Base-by-base conservation (phyloP, 176 grass and related monocot species). In the Poa pratensis region DNA sequence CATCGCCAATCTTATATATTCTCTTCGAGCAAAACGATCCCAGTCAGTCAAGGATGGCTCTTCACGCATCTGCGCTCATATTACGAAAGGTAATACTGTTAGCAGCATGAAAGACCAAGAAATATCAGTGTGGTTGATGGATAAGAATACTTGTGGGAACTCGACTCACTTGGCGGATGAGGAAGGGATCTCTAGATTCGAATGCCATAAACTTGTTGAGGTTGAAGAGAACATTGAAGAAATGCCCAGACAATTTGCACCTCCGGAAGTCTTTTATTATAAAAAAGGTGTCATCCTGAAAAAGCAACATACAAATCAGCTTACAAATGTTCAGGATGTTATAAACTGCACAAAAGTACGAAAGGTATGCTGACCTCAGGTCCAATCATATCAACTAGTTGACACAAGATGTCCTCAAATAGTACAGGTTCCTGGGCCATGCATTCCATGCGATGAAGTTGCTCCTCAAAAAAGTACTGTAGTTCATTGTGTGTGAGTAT, bases 221-320 rank as follows among this genome's bases (percentile, higher is more conserved):
- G 80, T 98, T 98, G 78, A 95, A 98, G 55, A 98, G 93, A 84
- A 98, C 93, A 84, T 98, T 98, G 48, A 98, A 98, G 72, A 98
- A 83, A 83, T 94, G 89, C 61, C 91, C 96, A 79, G 93, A 92
- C 50, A 98, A 70, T 85, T 94, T 98, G 87, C 89, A 95, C 73
- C 74, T 76, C 62, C 89, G 80, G 60, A 92, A 98, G 69, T 98
- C 96, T 81, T 87, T 92, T 60, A 94, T 45, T 64, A 85, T 92
- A 70, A 98, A 85, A 84, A 66, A 86, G 27, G 34, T 81, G 55
- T 95, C 91, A 83, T 98, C 78, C 96, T 98, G 88, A 60, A 85
- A 90, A 78, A 60, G 5, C 17, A 84, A 54, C 74, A 59, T 6
- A 62, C 59, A 83, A 13, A 52, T 64, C 61, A 80, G 81, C 43